Evolutionary conservation across 164 flowering plant species (phyloP).

Genomic region (Magnolia kwangsiensis): DNA sequence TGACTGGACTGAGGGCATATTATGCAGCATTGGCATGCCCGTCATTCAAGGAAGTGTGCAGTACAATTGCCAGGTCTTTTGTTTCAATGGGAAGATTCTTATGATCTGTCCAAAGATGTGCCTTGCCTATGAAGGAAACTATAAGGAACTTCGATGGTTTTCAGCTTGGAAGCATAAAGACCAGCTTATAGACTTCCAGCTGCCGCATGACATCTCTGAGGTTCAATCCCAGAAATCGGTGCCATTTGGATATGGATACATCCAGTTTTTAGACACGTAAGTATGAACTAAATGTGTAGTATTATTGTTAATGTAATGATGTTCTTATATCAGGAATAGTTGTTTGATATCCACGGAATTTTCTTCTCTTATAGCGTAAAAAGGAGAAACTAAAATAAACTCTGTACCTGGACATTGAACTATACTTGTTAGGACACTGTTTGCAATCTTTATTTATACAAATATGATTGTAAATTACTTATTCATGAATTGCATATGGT

Average conservation of each 20-base stretch:
- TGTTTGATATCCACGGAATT: not conserved
- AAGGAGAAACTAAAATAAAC: not conserved
- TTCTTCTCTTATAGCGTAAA: not conserved
- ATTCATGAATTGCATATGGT: no score
- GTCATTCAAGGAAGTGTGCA: slow-evolving; percentile 72
- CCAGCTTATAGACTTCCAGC: slow-evolving; percentile 69
- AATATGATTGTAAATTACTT: no score
- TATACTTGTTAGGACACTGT: no score
- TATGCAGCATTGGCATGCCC: slow-evolving; percentile 98
- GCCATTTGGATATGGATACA: slow-evolving; percentile 89
- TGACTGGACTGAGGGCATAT: slow-evolving; percentile 83
- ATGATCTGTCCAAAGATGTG: slow-evolving; percentile 97
- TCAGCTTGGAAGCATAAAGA: slow-evolving; percentile 82
- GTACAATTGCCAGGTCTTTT: slow-evolving; percentile 85
- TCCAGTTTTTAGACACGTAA: slow-evolving; percentile 89
- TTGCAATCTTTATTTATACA: no score
- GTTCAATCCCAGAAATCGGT: slow-evolving; percentile 66
- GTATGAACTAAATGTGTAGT: slow-evolving; percentile 10
- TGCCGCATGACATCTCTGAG: slow-evolving; percentile 65
- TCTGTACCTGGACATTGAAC: no score
- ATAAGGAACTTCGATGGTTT: slow-evolving; percentile 94
- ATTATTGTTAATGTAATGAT: not conserved
- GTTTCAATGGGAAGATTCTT: slow-evolving; percentile 73
- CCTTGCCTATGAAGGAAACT: slow-evolving; percentile 96
- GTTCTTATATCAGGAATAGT: not conserved